phyloP scores from a whole-genome alignment of 2,329 filamentous ascomycete species.

The Aspergillus arachidicola region DNA sequence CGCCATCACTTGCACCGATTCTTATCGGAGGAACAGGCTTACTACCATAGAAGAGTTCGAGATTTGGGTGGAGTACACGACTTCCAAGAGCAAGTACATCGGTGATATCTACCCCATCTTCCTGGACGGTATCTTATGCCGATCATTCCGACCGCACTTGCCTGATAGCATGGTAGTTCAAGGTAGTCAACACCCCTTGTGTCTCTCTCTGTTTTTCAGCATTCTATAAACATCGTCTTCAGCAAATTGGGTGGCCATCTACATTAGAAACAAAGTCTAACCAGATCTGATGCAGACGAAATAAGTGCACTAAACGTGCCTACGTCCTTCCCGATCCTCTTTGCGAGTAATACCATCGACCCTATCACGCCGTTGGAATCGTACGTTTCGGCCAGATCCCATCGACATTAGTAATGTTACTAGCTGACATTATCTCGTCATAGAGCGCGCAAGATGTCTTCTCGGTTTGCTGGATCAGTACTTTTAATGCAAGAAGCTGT shows the following conservation, averaged over 20 bases:
- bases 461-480: constrained; percentile 17
- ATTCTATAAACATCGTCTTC: background rate
- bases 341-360: constrained; percentile 58
- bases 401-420: background rate
- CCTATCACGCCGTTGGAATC: constrained; percentile 57
- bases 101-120: constrained; percentile 42
- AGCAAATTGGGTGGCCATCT: background rate
- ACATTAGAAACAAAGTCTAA: constrained; percentile 5
- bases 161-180: constrained; percentile 19
- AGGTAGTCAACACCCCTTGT: constrained; percentile 7
- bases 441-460: constrained; percentile 18
- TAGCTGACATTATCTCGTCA: constrained; percentile 7
- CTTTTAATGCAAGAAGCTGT: constrained; percentile 20
- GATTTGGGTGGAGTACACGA: constrained; percentile 35
- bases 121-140: constrained; percentile 16
- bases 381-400: constrained; percentile 9
- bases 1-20: constrained; percentile 20
- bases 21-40: constrained; percentile 32
- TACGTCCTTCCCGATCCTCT: constrained; percentile 54
- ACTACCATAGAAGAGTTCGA: constrained; percentile 40
- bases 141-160: constrained; percentile 18
- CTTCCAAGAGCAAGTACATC: constrained; percentile 38
- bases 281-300: constrained; percentile 5
- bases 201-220: background rate
- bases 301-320: constrained; percentile 6